Conservation (phyloP, 495 filamentous ascomycete species). For the Lasiosphaeris hirsuta region DNA sequence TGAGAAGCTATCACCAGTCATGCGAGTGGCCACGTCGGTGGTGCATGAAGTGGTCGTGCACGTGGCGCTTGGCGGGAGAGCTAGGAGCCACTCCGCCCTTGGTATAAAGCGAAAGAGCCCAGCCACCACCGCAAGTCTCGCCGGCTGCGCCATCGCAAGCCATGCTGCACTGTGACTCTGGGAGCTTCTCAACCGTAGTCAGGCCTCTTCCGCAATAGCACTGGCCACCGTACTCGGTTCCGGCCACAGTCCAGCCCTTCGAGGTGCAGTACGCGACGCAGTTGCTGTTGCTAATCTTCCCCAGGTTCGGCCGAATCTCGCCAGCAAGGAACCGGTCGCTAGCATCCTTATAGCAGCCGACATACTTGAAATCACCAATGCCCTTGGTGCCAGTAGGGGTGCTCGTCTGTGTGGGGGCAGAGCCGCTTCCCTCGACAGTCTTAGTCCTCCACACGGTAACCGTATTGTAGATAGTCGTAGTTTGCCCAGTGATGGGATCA, state of each 20-base stretch:
- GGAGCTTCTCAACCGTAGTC: conserved; percentile 34
- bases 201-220: conserved; percentile 62
- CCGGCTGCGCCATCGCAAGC: conserved; percentile 42
- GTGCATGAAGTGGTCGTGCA: conserved; percentile 25
- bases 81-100: conserved; percentile 24
- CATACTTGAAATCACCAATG: conserved; percentile 30
- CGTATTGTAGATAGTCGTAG: conserved; percentile 42
- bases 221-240: conserved; percentile 62
- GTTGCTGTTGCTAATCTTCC: conserved; percentile 53
- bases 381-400: conserved; percentile 10
- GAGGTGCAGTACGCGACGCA: conserved; percentile 57
- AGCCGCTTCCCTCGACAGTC: conserved; percentile 49
- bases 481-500: conserved; percentile 17
- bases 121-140: conserved; percentile 45
- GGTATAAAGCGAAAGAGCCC: conserved; percentile 42
- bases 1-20: background rate
- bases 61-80: conserved; percentile 13
- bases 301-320: conserved; percentile 38
- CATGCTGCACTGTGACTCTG: conserved; percentile 41
- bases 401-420: conserved; percentile 17
- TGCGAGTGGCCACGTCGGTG: conserved; percentile 18
- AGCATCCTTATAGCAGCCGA: conserved; percentile 34
- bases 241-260: conserved; percentile 52
- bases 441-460: conserved; percentile 36
- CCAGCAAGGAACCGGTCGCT: conserved; percentile 37